Percentiles rank a stretch among this genome's conserved stretches.
Evolutionary conservation across 495 filamentous ascomycete genomes (phyloP).

Genomic region (Pseudoneurospora amorphoporcata): DNA sequence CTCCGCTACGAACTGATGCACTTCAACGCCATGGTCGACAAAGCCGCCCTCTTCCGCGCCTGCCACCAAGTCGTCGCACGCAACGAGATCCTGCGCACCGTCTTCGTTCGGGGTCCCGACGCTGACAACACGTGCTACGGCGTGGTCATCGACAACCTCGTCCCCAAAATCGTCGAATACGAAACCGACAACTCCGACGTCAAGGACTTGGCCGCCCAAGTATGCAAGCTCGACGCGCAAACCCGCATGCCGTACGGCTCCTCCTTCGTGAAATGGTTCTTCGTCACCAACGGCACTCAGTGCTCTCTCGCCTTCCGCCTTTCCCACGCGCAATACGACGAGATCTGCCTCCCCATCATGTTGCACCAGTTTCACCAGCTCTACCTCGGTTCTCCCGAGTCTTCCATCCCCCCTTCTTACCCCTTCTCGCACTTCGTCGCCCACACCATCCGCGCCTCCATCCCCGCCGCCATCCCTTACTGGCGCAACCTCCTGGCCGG

Average conservation of each 20-base stretch:
- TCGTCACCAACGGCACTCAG: conserved; percentile 39
- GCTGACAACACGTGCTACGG: conserved; percentile 37
- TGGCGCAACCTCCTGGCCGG: conserved; percentile 46
- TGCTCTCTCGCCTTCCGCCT: conserved; percentile 55
- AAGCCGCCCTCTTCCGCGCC: conserved; percentile 17
- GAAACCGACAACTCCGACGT: conserved; percentile 43
- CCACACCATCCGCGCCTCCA: conserved; percentile 25
- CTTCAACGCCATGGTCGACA: conserved; percentile 20
- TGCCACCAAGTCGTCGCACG: conserved; percentile 38
- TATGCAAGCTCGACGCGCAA: conserved; percentile 42
- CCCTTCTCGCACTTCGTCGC: conserved; percentile 52
- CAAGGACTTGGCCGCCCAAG: conserved; percentile 37
- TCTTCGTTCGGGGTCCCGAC: conserved; percentile 45
- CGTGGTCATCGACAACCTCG: conserved; percentile 49
- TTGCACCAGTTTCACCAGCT: conserved; percentile 35
- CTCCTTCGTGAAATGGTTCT: conserved; percentile 51
- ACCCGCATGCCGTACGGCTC: conserved; percentile 48
- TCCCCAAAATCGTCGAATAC: conserved; percentile 41
- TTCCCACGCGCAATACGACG: conserved; percentile 69
- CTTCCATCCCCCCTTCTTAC: conserved; percentile 27
- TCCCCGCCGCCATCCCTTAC: conserved; percentile 35
- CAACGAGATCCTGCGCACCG: conserved; percentile 60
- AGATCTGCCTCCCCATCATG: conserved; percentile 54
- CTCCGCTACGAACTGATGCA: conserved; percentile 33
- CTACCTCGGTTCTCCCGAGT: conserved; percentile 15